Evolutionary conservation across 768 basidiomycete genomes (phyloP).

Genomic region (Steccherinum ochraceum): DNA sequence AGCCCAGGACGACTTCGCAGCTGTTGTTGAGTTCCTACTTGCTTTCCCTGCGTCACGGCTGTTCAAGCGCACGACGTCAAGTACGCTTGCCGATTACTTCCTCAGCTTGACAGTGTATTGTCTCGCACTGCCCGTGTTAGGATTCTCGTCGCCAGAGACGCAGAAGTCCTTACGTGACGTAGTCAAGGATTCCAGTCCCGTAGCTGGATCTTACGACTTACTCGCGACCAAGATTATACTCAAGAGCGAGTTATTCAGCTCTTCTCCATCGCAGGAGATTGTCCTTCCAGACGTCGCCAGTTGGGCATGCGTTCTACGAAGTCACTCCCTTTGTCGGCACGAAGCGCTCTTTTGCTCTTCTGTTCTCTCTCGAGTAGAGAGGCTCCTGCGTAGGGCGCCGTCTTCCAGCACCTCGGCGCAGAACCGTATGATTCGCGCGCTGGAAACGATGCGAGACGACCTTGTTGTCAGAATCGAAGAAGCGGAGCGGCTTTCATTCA

Average conservation of each 20-base stretch:
- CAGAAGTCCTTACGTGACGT: neutral
- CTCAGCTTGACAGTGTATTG: neutral
- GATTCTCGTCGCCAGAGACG: neutral
- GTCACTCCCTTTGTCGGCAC: neutral
- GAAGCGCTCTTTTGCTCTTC: neutral
- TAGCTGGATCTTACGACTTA: too few relatives aligned
- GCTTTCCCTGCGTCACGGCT: neutral
- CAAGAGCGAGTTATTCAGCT: too few relatives aligned
- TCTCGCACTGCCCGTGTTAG: neutral
- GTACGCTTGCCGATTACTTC: too few relatives aligned
- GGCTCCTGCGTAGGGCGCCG: neutral
- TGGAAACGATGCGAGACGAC: neutral
- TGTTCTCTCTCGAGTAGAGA: neutral
- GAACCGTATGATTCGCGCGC: neutral
- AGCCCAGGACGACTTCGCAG: neutral
- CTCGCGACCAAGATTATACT: too few relatives aligned
- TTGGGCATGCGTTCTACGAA: neutral
- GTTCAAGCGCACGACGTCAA: too few relatives aligned
- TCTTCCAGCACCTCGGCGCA: neutral
- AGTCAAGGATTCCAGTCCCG: neutral
- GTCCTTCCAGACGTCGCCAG: neutral
- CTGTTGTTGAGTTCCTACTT: neutral
- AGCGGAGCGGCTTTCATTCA: neutral
- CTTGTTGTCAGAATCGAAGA: neutral
- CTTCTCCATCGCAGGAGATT: too few relatives aligned